Conservation (phyloP, 169 alveolate species). For the Plasmodium gaboni region DNA sequence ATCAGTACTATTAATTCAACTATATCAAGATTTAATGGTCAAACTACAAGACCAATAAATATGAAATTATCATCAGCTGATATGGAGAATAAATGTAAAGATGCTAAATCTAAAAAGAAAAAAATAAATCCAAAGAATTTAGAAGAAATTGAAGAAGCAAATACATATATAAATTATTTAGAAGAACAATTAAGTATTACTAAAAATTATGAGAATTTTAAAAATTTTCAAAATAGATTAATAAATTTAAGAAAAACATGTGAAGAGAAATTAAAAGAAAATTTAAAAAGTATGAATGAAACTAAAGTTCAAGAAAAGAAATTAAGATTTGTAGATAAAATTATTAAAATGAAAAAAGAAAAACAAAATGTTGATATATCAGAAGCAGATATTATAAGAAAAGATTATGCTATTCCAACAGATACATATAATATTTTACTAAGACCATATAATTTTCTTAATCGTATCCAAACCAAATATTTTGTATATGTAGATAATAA, state of each 20-base stretch:
- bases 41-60: conserved; percentile 38
- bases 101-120: conserved; percentile 51
- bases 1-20: conserved; percentile 30
- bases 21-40: conserved; percentile 35
- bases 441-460: conserved; percentile 55
- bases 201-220: conserved; percentile 64
- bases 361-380: conserved; percentile 38
- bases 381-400: conserved; percentile 37
- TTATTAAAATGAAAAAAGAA: conserved; percentile 64
- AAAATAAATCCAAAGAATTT: conserved; percentile 49
- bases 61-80: conserved; percentile 49
- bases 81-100: conserved; percentile 49
- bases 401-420: conserved; percentile 34
- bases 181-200: conserved; percentile 72
- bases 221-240: conserved; percentile 54
- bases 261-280: conserved; percentile 53
- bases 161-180: conserved; percentile 54
- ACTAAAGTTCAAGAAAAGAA: conserved; percentile 60
- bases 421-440: conserved; percentile 48
- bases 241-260: conserved; percentile 30
- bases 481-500: conserved; percentile 55
- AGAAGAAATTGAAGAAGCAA: conserved; percentile 72
- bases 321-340: conserved; percentile 47
- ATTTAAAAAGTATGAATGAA: conserved; percentile 27
- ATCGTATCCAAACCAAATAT: conserved; percentile 29